Percentiles rank a stretch among this genome's conserved stretches.
phyloP scores from a whole-genome alignment of 257 asterid genomes.

The Fraxinus americana region DNA sequence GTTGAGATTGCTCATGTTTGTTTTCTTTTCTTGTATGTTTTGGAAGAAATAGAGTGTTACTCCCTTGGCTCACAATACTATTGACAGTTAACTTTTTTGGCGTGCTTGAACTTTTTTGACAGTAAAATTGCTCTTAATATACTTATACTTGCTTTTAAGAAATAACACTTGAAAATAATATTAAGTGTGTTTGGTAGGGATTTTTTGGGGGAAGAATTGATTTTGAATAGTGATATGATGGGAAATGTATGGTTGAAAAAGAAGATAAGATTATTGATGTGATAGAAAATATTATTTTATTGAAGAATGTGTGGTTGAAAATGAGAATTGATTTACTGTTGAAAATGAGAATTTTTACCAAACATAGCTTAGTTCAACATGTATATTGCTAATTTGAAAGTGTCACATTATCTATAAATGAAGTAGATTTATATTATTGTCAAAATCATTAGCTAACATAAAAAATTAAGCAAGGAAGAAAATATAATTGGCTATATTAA shows the following conservation, averaged over 20 bases:
- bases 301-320: too few species aligned
- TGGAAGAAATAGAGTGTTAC: not conserved
- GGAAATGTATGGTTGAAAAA: too few species aligned
- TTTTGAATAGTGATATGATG: too few species aligned
- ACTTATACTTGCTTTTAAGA: not conserved
- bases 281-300: too few species aligned
- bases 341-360: too few species aligned
- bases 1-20: not conserved
- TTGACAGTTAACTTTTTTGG: not conserved
- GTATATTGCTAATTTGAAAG: not conserved
- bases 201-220: too few species aligned
- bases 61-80: not conserved
- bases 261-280: too few species aligned
- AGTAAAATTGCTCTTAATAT: not conserved
- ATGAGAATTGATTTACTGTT: too few species aligned
- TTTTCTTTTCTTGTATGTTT: not conserved
- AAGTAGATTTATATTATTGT: not conserved
- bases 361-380: not conserved
- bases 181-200: too few species aligned
- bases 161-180: not conserved
- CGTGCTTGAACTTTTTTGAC: not conserved
- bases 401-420: not conserved
- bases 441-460: not conserved
- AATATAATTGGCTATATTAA: too few species aligned
- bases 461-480: not conserved